Evolutionary conservation across 2,329 filamentous ascomycete genomes (phyloP).

Genomic region (Aspergillus terreus): DNA sequence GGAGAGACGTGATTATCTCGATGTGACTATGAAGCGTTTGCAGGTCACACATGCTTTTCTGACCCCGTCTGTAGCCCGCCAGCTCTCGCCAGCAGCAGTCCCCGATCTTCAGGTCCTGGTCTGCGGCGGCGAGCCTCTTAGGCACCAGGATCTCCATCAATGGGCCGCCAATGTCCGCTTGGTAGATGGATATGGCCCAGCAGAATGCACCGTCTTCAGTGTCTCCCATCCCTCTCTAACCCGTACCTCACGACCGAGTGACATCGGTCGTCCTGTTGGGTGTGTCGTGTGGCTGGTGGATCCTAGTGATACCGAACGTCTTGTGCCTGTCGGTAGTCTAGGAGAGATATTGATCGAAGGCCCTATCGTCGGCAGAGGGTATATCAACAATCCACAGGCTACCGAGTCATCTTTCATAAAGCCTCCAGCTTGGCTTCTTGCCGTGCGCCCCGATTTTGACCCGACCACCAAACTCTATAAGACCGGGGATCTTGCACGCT

Average conservation of each 20-base stretch:
- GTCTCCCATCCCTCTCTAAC: too few species aligned
- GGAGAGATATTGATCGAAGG: too few species aligned
- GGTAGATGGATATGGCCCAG: conserved; percentile 10
- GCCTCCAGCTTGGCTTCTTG: not conserved
- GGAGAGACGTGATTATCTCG: conserved; percentile 33
- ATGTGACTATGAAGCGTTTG: conserved; percentile 33
- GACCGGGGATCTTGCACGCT: not conserved
- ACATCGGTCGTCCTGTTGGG: too few species aligned
- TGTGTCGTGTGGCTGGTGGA: too few species aligned
- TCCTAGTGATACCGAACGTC: too few species aligned
- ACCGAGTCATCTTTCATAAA: not conserved
- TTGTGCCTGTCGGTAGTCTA: too few species aligned
- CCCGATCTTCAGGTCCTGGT: conserved; percentile 18
- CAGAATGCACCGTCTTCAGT: too few species aligned
- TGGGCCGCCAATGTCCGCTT: conserved; percentile 1
- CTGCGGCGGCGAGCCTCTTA: conserved; percentile 36
- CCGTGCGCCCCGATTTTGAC: too few species aligned
- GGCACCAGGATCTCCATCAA: conserved; percentile 9
- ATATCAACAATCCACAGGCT: not conserved
- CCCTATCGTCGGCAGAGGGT: too few species aligned
- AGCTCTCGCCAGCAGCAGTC: not conserved
- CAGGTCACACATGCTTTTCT: not conserved
- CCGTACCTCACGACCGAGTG: too few species aligned
- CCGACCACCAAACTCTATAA: not conserved
- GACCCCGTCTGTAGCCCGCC: not conserved